Percentiles rank a stretch among this genome's conserved stretches.
Evolutionary conservation across 306 rosid genomes (phyloP).

Genomic region (Glycyrrhiza uralensis): DNA sequence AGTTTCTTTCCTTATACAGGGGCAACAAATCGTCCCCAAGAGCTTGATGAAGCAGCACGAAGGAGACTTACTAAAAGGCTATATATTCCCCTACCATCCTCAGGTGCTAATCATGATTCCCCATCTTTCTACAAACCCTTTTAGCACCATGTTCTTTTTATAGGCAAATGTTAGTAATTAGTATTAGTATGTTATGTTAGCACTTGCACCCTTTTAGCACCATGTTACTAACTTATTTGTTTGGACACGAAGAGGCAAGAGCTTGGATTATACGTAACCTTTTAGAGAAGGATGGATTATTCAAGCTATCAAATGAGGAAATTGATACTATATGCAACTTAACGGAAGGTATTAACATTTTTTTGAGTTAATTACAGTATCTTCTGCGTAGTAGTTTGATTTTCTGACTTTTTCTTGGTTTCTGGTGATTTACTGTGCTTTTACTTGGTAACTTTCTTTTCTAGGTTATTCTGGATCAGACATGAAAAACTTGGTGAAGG

Average conservation of each 20-base stretch:
- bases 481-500: slow-evolving; percentile 91
- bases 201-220: no score
- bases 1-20: slow-evolving; percentile 45
- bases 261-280: slow-evolving; percentile 62
- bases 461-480: slow-evolving; percentile 94
- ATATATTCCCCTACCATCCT: slow-evolving; percentile 84
- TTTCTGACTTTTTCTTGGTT: neutral
- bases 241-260: slow-evolving; percentile 72
- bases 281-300: slow-evolving; percentile 76
- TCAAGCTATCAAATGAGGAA: slow-evolving; percentile 50
- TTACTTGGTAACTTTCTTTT: slow-evolving; percentile 15
- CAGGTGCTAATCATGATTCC: slow-evolving; percentile 50
- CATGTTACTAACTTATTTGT: slow-evolving; percentile 29
- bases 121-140: slow-evolving; percentile 9
- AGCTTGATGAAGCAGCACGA: slow-evolving; percentile 96
- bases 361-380: slow-evolving; percentile 9
- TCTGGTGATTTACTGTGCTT: slow-evolving; percentile 4
- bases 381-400: slow-evolving; percentile 12
- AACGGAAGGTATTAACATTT: slow-evolving; percentile 60
- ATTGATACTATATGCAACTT: slow-evolving; percentile 59
- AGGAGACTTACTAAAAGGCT: slow-evolving; percentile 92
- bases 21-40: slow-evolving; percentile 96
- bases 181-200: no score
- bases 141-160: neutral
- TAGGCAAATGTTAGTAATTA: no score